These are phyloP conservation scores for Tylopilus plumbeoviolaceoides DNA, from an alignment of 768 basidiomycete genomes.

Conservation along the genomic window DNA sequence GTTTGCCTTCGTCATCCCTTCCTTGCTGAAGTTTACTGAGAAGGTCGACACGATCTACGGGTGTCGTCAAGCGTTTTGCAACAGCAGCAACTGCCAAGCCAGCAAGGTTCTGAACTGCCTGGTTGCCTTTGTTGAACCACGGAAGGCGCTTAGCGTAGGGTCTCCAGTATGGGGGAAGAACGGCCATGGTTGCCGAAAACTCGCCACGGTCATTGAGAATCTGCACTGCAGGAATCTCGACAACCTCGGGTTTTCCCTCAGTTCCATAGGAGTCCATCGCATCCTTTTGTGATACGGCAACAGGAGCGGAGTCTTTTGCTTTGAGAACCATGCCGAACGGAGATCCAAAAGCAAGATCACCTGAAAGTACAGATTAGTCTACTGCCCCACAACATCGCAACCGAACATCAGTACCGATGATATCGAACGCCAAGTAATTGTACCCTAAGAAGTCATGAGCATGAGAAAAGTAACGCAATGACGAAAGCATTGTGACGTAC, in stretches of 20 bases:
- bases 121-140: slow-evolving; percentile 68
- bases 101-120: slow-evolving; percentile 68
- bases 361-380: slow-evolving; percentile 10
- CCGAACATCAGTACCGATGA: slow-evolving; percentile 48
- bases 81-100: slow-evolving; percentile 80
- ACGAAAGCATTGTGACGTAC: slow-evolving; percentile 35
- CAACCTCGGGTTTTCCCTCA: slow-evolving; percentile 40
- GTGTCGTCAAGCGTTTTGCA: slow-evolving; percentile 64
- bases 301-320: slow-evolving; percentile 67
- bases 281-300: slow-evolving; percentile 52
- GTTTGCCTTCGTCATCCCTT: slow-evolving; percentile 72
- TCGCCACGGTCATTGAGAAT: slow-evolving; percentile 89
- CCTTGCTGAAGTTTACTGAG: slow-evolving; percentile 76
- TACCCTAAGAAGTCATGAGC: slow-evolving; percentile 37
- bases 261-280: slow-evolving; percentile 57
- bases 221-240: slow-evolving; percentile 72
- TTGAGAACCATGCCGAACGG: slow-evolving; percentile 87
- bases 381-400: background rate
- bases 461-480: too few relatives aligned
- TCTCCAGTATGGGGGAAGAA: slow-evolving; percentile 67
- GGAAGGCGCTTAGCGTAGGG: slow-evolving; percentile 62
- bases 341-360: slow-evolving; percentile 79
- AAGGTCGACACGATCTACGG: slow-evolving; percentile 74
- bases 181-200: slow-evolving; percentile 80
- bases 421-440: slow-evolving; percentile 68